Conservation (phyloP, 2,329 filamentous ascomycete genomes). For the Xylariaceae sp. region DNA sequence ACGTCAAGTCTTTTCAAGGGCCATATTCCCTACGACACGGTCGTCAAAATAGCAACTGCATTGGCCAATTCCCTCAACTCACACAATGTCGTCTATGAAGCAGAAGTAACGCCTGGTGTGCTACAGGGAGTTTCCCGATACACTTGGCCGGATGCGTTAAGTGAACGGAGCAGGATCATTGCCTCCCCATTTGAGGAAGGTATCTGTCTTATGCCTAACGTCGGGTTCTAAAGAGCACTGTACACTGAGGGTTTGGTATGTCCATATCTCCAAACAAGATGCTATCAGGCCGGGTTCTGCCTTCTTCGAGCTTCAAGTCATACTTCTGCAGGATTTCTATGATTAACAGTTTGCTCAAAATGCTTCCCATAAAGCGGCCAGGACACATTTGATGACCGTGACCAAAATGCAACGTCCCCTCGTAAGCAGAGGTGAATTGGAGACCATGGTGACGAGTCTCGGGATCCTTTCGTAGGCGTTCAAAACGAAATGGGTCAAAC, state of each 20-base stretch:
- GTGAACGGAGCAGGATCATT: too few species aligned
- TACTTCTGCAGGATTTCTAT: slow-evolving; percentile 12
- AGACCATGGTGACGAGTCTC: slow-evolving; percentile 7
- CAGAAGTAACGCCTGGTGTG: too few species aligned
- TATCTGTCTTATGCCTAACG: too few species aligned
- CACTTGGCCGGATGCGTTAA: too few species aligned
- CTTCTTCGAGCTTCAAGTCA: slow-evolving; percentile 10
- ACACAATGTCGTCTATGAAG: too few species aligned
- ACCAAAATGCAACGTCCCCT: slow-evolving; percentile 13
- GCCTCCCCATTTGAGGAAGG: too few species aligned
- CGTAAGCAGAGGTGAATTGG: slow-evolving; percentile 11
- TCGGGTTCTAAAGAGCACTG: slow-evolving; percentile 13
- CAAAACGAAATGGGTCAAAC: slow-evolving; percentile 14
- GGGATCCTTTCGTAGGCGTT: slow-evolving; percentile 3
- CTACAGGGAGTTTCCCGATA: too few species aligned
- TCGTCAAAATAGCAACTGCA: too few species aligned
- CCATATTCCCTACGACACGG: too few species aligned
- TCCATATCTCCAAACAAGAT: slow-evolving; percentile 15
- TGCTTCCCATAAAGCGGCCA: slow-evolving; percentile 12
- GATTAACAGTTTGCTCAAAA: slow-evolving; percentile 13
- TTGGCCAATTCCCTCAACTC: too few species aligned
- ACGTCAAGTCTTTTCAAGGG: too few species aligned
- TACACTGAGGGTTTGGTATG: slow-evolving; percentile 8
- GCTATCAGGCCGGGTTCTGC: slow-evolving; percentile 4
- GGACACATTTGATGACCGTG: slow-evolving; percentile 13